Evolutionary conservation across 352 stramenopile species (phyloP).

Genomic region (Phytophthora sojae): DNA sequence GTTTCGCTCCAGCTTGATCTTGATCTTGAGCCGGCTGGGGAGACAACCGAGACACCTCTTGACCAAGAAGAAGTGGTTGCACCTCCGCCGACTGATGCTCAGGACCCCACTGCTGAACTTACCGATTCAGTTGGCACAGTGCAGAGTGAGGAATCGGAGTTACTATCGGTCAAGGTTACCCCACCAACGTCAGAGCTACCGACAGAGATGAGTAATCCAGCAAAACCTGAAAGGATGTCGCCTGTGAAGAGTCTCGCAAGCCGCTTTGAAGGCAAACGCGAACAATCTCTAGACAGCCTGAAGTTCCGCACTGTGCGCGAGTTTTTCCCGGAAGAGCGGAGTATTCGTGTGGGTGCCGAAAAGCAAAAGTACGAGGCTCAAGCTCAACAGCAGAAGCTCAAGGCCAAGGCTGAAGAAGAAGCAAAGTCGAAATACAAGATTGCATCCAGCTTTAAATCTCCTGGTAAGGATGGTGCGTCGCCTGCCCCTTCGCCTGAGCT

Average conservation of each 20-base stretch:
- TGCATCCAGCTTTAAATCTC: slow-evolving; percentile 24
- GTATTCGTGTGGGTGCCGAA: slow-evolving; percentile 42
- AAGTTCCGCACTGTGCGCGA: slow-evolving; percentile 52
- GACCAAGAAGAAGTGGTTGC: slow-evolving; percentile 7
- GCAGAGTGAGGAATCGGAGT: slow-evolving; percentile 7
- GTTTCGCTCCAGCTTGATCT: slow-evolving; percentile 24
- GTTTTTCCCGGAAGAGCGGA: slow-evolving; percentile 48
- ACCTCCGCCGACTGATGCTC: background rate
- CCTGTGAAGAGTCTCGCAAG: slow-evolving; percentile 50
- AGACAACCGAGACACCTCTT: background rate
- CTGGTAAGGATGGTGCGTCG: slow-evolving; percentile 11
- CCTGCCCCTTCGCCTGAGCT: slow-evolving; percentile 1
- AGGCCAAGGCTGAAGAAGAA: slow-evolving; percentile 42
- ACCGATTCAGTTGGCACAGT: background rate
- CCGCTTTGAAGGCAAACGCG: slow-evolving; percentile 47
- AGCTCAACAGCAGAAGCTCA: slow-evolving; percentile 40
- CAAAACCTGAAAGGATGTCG: slow-evolving; percentile 36
- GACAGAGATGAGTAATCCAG: background rate
- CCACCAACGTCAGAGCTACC: slow-evolving; percentile 12
- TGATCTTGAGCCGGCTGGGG: background rate
- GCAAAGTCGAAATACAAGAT: slow-evolving; percentile 44
- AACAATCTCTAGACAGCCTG: slow-evolving; percentile 45
- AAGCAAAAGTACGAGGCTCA: slow-evolving; percentile 50
- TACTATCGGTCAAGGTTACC: slow-evolving; percentile 22
- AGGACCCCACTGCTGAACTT: background rate